Evolutionary conservation across 1,284 basidiomycete genomes (phyloP), one percentile per base, ranked within the genome.

Genomic region (Trichosporon faecale): DNA sequence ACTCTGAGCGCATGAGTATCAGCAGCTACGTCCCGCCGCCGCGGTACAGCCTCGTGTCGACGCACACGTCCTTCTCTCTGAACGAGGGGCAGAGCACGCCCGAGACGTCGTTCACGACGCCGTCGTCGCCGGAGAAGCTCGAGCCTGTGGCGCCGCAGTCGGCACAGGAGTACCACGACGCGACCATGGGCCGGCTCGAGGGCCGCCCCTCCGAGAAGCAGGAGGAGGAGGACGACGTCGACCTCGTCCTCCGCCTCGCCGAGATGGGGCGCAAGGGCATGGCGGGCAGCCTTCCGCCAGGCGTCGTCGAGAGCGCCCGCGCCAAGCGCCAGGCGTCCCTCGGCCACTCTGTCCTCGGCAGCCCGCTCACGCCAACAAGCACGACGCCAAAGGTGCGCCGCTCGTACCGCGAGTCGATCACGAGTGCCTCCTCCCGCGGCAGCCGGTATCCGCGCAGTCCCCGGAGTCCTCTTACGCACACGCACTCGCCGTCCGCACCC

Each of bases 181-280:
- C 29, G 29, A 61, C 57, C 16, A 61, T 61, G 57, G 57, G 57
- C 27, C 57, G 57, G 12, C 57, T 61, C 57, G 57, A 61, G 57
- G 57, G 57, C 11, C 57, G 57, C 29, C 7, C 57, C 2, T 31
- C 57, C 16, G 27, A 18, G 27, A n/a, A 61, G 27, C 27, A 31
- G 11, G 27, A 4, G 18, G 27, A 61, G 16, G 57, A 31, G 1
- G 57, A 61, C 18, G 27, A 61, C 18, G 57, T 61, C 27, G 27
- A 61, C 29, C 57, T 61, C 57, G 57, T 61, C 18, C 57, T 61
- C 29, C 57, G 57, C 57, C 57, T 61, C 29, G 57, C 57, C 57
- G 57, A 61, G 57, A 61, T 61, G 57, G 57, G 57, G 1, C 57
- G 57, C 57, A 61, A 61, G 57, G 57, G 57, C 57, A 61, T 61